Base-by-base conservation (phyloP, 2,329 filamentous ascomycete species). In the Sclerotinia nivalis region DNA sequence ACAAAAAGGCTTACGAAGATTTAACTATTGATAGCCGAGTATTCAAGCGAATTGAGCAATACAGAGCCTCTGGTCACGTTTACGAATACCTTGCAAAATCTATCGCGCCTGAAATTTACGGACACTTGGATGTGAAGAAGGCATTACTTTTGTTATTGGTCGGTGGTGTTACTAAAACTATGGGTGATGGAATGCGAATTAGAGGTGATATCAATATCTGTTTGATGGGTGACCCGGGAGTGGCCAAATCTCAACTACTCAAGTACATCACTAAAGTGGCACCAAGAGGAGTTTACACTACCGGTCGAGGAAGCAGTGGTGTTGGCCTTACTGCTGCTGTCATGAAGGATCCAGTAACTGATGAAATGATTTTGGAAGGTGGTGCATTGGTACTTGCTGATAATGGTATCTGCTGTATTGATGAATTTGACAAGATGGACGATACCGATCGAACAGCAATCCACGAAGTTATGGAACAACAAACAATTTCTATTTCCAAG, bases 221-320 rank as follows among this genome's bases (percentile, higher is more conserved):
- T 80, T 83, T 99, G 78, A 99, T 99, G 96, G 96, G 96, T 86
- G 96, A 99, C 78, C 96, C 96, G 79, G 96, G 96, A 93, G 96
- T 99, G 79, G 96, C 96, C 83, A 99, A 99, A 83, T 99, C 96
- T 50, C 96, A 99, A 83, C 84, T 99, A 74, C 87, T 99, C 74
- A 98, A 97, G 82, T 99, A 99, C 80, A 98, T 99, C 79, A 93
- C 93, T 74, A 98, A 99, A 83, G 96, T 99, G 43, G 95, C 96
- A 1, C 96, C 96, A 72, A 92, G 96, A 45, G 88, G 88, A 75
- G 90, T 94, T 65, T 94, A 93, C 81, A 94, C 91, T 2, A 93
- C 91, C 71, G 91, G 91, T 77, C 91, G 93, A 78, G 91, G 91
- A 76, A 93, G 90, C 71, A 93, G 91, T 72, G 91, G 91, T 60